Evolutionary conservation across 305 asterid genomes (phyloP).

Genomic region (Rubia tinctorum): DNA sequence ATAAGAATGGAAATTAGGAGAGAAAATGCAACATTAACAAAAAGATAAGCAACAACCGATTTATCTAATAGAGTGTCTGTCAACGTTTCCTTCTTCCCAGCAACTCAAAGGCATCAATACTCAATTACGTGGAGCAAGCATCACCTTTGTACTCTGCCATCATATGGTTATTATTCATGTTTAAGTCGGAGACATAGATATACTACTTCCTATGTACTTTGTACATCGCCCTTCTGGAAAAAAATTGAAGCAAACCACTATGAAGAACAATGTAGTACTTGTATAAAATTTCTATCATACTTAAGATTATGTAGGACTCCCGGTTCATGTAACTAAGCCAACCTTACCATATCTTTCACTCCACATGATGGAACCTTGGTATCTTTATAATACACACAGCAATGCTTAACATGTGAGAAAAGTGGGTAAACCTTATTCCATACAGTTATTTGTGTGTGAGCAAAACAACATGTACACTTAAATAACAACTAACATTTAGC

Average conservation of each 20-base stretch:
- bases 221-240: background rate
- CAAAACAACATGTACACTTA: background rate
- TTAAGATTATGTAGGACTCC: conserved; percentile 27
- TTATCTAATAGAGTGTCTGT: background rate
- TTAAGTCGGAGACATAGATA: conserved; percentile 32
- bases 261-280: conserved; percentile 5
- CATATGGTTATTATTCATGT: background rate
- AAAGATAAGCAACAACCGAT: no score
- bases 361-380: conserved; percentile 33
- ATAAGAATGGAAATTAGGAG: conserved; percentile 18
- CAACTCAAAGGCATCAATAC: background rate
- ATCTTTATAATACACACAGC: conserved; percentile 29
- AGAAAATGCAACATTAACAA: background rate
- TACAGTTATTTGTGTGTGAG: background rate
- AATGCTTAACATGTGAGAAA: conserved; percentile 20
- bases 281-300: conserved; percentile 33
- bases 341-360: conserved; percentile 34
- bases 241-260: background rate
- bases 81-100: background rate
- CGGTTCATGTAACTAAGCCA: conserved; percentile 32
- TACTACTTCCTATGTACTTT: conserved; percentile 10
- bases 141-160: no score
- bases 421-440: background rate
- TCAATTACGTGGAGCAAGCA: background rate
- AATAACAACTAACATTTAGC: background rate